phyloP scores from a whole-genome alignment of 805 yeast species.

The Cyberlindnera lachancei region DNA sequence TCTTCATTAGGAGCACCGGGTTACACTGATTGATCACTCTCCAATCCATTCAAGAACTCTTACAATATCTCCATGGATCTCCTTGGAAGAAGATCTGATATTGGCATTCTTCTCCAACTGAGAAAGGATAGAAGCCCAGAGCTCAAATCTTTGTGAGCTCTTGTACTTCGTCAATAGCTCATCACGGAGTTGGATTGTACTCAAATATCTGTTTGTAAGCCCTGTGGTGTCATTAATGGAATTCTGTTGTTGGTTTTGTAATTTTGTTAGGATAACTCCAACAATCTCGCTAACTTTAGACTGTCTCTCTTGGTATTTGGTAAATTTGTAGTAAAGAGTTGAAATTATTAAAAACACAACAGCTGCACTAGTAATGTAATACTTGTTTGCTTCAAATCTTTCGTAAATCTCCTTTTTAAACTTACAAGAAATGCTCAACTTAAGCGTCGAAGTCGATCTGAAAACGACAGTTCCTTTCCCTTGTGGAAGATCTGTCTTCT shows the following conservation, averaged over 20 bases:
- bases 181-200: slow-evolving; percentile 68
- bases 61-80: slow-evolving; percentile 81
- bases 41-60: slow-evolving; percentile 86
- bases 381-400: slow-evolving; percentile 24
- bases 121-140: slow-evolving; percentile 53
- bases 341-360: slow-evolving; percentile 5
- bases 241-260: slow-evolving; percentile 38
- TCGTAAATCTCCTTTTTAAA: slow-evolving; percentile 43
- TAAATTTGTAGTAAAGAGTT: slow-evolving; percentile 27
- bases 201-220: slow-evolving; percentile 41
- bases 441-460: slow-evolving; percentile 67
- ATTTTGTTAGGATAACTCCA: slow-evolving; percentile 39
- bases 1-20: no score
- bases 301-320: slow-evolving; percentile 30
- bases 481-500: slow-evolving; percentile 31
- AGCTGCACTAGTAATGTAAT: slow-evolving; percentile 10
- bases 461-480: slow-evolving; percentile 32
- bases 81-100: slow-evolving; percentile 54
- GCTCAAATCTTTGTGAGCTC: slow-evolving; percentile 29
- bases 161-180: slow-evolving; percentile 35
- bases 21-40: no score
- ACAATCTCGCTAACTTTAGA: slow-evolving; percentile 38
- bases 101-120: slow-evolving; percentile 60
- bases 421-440: slow-evolving; percentile 51
- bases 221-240: slow-evolving; percentile 27